A percentile compares a stretch with the other conserved stretches of the same genome.
phyloP scores from a whole-genome alignment of 352 stramenopile genomes.

The Phytophthora sansomeana region DNA sequence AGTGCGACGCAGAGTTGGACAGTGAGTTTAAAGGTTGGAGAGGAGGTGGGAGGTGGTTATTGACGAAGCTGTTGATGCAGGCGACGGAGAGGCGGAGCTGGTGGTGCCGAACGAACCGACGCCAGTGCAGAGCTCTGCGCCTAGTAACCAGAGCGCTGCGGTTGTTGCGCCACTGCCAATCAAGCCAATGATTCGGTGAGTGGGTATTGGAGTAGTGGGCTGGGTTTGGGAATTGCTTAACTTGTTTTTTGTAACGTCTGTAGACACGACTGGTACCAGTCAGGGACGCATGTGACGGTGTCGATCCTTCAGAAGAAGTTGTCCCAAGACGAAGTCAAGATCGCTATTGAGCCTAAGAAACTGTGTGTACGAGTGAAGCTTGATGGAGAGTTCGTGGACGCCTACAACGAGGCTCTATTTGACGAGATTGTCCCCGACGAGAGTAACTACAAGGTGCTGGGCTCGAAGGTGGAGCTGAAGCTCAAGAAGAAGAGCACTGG shows the following conservation, averaged over 20 bases:
- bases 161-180: slow-evolving; percentile 22
- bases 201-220: not conserved
- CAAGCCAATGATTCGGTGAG: slow-evolving; percentile 44
- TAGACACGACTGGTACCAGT: slow-evolving; percentile 92
- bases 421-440: slow-evolving; percentile 68
- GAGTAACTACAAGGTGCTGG: slow-evolving; percentile 67
- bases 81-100: slow-evolving; percentile 32
- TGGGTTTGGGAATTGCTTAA: slow-evolving; percentile 6
- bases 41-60: not conserved
- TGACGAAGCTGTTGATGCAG: slow-evolving; percentile 16
- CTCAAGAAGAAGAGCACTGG: slow-evolving; percentile 73
- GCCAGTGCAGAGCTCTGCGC: slow-evolving; percentile 7
- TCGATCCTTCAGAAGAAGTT: slow-evolving; percentile 89
- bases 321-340: slow-evolving; percentile 62
- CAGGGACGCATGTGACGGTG: slow-evolving; percentile 76
- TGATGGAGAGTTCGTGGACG: slow-evolving; percentile 61
- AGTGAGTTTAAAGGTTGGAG: slow-evolving; percentile 39
- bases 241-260: slow-evolving; percentile 5
- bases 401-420: slow-evolving; percentile 74
- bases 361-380: slow-evolving; percentile 60
- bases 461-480: slow-evolving; percentile 85
- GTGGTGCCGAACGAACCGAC: slow-evolving; percentile 35
- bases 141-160: slow-evolving; percentile 32
- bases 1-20: slow-evolving; percentile 86
- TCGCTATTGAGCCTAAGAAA: slow-evolving; percentile 63